Conservation (phyloP, 805 yeast species). For the Kodamaea nitidulidarum region DNA sequence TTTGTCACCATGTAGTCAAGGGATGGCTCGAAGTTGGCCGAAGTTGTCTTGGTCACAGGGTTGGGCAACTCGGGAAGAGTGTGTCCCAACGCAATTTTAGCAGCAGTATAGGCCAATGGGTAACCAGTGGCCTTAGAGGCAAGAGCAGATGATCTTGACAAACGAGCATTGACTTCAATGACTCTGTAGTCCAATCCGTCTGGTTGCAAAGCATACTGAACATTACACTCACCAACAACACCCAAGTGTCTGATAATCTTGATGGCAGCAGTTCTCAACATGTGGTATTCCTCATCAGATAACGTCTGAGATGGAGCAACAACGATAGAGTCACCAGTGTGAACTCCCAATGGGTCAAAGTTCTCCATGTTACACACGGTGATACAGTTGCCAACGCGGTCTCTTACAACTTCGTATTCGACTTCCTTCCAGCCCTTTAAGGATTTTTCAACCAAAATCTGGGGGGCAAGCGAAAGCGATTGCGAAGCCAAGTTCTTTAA, state of each 20-base stretch:
- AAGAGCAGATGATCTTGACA: slow-evolving; percentile 94
- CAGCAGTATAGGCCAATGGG: slow-evolving; percentile 98
- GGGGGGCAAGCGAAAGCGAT: slow-evolving; percentile 87
- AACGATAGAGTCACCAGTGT: slow-evolving; percentile 98
- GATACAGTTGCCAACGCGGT: slow-evolving; percentile 92
- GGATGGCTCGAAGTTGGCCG: slow-evolving; percentile 96
- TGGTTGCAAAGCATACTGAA: slow-evolving; percentile 94
- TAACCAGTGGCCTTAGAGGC: slow-evolving; percentile 99
- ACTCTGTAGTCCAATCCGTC: slow-evolving; percentile 94
- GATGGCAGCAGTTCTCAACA: slow-evolving; percentile 96
- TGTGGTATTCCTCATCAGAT: slow-evolving; percentile 95
- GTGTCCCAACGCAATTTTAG: slow-evolving; percentile 91
- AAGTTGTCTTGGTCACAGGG: slow-evolving; percentile 93
- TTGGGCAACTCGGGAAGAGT: slow-evolving; percentile 93
- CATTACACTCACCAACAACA: slow-evolving; percentile 98
- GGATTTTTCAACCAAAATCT: slow-evolving; percentile 93
- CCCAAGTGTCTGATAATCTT: slow-evolving; percentile 96
- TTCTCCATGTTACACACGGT: slow-evolving; percentile 99
- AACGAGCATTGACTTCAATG: slow-evolving; percentile 95
- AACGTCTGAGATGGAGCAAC: slow-evolving; percentile 98
- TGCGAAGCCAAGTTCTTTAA: slow-evolving; percentile 84
- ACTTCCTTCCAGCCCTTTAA: slow-evolving; percentile 99
- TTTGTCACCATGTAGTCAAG: slow-evolving; percentile 94
- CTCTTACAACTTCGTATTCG: slow-evolving; percentile 97
- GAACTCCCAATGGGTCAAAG: slow-evolving; percentile 96